Conservation (phyloP, 345 rosid species). For the Acer negundo region DNA sequence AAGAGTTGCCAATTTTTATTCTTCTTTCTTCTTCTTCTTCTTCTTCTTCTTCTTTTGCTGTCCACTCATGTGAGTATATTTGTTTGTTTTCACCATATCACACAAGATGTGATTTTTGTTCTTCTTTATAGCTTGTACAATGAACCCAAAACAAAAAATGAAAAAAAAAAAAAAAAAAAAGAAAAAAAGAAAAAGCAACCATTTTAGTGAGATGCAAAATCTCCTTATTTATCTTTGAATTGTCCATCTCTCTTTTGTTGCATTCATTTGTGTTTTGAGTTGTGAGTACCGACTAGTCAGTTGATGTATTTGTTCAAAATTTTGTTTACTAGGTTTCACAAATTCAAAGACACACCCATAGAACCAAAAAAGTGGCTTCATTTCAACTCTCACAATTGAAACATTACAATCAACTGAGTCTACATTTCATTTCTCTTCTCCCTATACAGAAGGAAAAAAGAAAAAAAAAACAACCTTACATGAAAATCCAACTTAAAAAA, state of each 20-base stretch:
- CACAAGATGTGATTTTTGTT: conserved; percentile 16
- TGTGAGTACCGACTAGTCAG: too few relatives aligned
- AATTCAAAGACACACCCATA: not conserved
- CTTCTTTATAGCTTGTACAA: conserved; percentile 8
- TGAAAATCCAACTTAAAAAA: not conserved
- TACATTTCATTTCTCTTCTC: not conserved
- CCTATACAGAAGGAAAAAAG: not conserved
- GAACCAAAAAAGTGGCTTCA: not conserved
- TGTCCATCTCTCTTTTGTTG: not conserved
- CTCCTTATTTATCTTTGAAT: not conserved
- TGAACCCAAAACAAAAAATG: not conserved
- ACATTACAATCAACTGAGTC: not conserved
- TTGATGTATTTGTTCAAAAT: not conserved
- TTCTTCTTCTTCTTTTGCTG: not conserved
- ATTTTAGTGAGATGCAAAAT: conserved; percentile 11
- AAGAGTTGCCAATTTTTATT: not conserved
- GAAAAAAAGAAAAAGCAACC: not conserved
- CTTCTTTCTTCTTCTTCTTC: too few relatives aligned
- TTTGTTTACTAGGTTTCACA: not conserved
- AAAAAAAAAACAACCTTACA: not conserved
- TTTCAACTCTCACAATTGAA: not conserved
- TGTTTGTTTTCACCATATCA: conserved; percentile 16
- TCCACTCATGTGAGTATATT: conserved; percentile 13
- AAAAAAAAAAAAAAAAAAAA: too few relatives aligned
- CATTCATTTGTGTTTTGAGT: not conserved